Percentiles rank a stretch among this genome's conserved stretches.
Conservation (phyloP, 2,329 filamentous ascomycete species). For the Penicillium concentricum region DNA sequence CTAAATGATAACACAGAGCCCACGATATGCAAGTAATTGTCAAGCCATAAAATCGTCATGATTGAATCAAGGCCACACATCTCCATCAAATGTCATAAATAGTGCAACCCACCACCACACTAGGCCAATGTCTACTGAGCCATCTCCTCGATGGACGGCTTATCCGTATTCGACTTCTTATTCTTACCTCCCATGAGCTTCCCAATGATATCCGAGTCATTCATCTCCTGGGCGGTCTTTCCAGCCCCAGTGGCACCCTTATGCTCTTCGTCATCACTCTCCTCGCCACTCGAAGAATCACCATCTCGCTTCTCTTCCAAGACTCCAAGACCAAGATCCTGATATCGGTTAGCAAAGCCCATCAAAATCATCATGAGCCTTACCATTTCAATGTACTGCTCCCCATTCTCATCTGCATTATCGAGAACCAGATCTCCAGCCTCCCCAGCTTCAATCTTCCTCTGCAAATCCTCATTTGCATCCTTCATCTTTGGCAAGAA, state of each 20-base stretch:
- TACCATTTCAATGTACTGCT: conserved; percentile 47
- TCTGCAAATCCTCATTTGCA: conserved; percentile 44
- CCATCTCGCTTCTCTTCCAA: conserved; percentile 40
- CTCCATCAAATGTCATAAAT: not conserved
- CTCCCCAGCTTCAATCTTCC: conserved; percentile 37
- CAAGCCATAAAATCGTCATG: not conserved
- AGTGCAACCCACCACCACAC: not conserved
- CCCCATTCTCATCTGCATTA: conserved; percentile 33
- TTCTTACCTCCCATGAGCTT: conserved; percentile 40
- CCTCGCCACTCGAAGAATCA: conserved; percentile 16
- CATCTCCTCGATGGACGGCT: conserved; percentile 42
- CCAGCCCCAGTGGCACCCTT: conserved; percentile 6
- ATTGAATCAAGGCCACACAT: not conserved
- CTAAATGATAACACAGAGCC: not conserved
- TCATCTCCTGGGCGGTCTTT: conserved; percentile 10
- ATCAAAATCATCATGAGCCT: conserved; percentile 4
- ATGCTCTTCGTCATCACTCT: conserved; percentile 18
- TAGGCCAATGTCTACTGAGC: conserved; percentile 13
- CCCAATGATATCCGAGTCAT: conserved; percentile 34
- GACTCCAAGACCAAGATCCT: conserved; percentile 48
- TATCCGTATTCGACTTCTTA: conserved; percentile 28
- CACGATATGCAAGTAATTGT: not conserved
- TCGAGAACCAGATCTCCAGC: conserved; percentile 35
- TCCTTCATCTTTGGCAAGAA: conserved; percentile 45
- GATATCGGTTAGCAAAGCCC: conserved; percentile 4